Base-by-base conservation (phyloP, 306 rosid genomes). In the Prunus fruticosa region DNA sequence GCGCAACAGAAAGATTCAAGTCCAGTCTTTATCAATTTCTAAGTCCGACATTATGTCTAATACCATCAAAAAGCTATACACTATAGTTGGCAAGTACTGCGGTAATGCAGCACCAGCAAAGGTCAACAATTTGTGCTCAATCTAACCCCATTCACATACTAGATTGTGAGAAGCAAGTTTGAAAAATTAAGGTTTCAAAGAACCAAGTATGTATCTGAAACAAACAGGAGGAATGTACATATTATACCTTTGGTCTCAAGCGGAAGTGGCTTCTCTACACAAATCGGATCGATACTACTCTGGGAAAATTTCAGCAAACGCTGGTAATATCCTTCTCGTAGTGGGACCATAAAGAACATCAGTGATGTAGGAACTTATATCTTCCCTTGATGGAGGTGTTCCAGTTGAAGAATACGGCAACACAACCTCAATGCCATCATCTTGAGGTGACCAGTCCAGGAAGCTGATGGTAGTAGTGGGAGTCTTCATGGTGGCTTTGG, bases 381-480 rank as follows among this genome's bases (percentile, higher is more conserved):
- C 83, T 82, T 86, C 85, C 84, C 86, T 81, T 69, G 87, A 75
- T 46, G 84, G 75, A 76, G 72, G 71, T 67, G 62, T 51, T 64
- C 53, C 73, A 51, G 69, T 75, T 34, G 87, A 77, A 71, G 74
- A 68, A 76, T 54, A 16, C 30, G 89, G 89, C 81, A 83, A 82
- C 25, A 62, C 67, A 67, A 82, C 34, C 74, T 75, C 81, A 79
- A 90, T 91, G 77, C 78, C 82, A 74, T 93, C 97, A 66, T 91
- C 98, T 78, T 78, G 66, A 20, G 93, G 96, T 47, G 89, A 93
- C 97, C 98, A 93, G 47, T 86, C 81, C 16, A 15, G 16, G 66
- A 11, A 30, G 73, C 68, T n/a, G 14, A 38, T 58, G 46, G 60
- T 49, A 19, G 71, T 16, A 70, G 64, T 54, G 27, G 52, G 76